Evolutionary conservation across 768 basidiomycete genomes (phyloP).

Genomic region (Suillus bovinus): DNA sequence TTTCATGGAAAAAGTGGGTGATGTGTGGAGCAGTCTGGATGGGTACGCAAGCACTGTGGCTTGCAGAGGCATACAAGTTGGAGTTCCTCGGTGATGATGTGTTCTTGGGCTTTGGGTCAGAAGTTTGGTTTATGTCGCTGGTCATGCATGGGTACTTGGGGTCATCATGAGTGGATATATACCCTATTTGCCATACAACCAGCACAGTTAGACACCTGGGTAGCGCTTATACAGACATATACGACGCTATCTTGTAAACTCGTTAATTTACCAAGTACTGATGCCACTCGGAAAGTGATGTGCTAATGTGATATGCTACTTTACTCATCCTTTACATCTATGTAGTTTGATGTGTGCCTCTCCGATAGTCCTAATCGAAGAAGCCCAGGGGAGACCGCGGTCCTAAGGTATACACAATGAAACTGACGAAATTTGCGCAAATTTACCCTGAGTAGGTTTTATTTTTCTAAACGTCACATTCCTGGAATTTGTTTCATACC

Average conservation of each 20-base stretch:
- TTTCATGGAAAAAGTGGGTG: constrained; percentile 45
- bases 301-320: constrained; percentile 13
- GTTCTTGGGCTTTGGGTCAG: constrained; percentile 75
- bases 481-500: constrained; percentile 8
- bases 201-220: not conserved
- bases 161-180: constrained; percentile 56
- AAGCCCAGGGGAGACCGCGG: constrained; percentile 36
- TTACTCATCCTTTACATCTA: constrained; percentile 8
- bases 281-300: no score
- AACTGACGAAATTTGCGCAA: constrained; percentile 55
- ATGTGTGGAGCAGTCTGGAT: constrained; percentile 63
- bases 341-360: constrained; percentile 63
- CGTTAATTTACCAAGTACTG: no score
- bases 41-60: constrained; percentile 83
- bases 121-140: constrained; percentile 69
- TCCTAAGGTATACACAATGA: constrained; percentile 69
- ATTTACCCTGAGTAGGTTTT: constrained; percentile 54
- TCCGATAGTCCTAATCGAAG: constrained; percentile 37
- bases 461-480: constrained; percentile 20
- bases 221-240: constrained; percentile 65
- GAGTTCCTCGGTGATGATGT: constrained; percentile 84
- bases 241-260: constrained; percentile 80
- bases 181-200: not conserved
- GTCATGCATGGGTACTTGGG: constrained; percentile 80
- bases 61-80: constrained; percentile 85